phyloP scores from a whole-genome alignment of 495 filamentous ascomycete species.

The Penicillium verhagenii region DNA sequence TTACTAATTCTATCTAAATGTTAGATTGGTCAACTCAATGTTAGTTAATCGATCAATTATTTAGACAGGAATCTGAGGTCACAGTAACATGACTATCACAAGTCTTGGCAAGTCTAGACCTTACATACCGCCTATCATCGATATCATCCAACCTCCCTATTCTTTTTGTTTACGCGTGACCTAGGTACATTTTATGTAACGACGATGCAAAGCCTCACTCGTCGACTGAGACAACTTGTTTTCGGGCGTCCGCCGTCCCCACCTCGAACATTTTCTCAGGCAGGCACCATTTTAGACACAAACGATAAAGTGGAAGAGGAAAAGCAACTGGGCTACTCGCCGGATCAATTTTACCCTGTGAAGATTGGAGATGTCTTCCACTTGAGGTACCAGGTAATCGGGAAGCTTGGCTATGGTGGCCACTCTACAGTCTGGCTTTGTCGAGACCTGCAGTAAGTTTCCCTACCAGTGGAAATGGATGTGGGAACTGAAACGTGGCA shows the following conservation, averaged over 20 bases:
- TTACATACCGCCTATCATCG: too few species aligned
- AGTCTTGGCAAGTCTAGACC: too few species aligned
- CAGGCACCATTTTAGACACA: slow-evolving; percentile 12
- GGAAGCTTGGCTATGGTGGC: slow-evolving; percentile 53
- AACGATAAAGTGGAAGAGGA: slow-evolving; percentile 23
- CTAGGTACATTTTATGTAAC: too few species aligned
- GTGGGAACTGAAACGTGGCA: background rate
- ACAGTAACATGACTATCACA: too few species aligned
- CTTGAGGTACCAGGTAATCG: slow-evolving; percentile 50
- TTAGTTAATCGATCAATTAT: too few species aligned
- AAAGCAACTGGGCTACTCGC: slow-evolving; percentile 26
- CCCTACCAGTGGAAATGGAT: background rate
- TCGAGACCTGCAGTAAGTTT: slow-evolving; percentile 40
- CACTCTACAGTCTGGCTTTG: slow-evolving; percentile 54
- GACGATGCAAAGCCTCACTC: slow-evolving; percentile 1
- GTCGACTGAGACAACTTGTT: background rate
- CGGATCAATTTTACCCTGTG: slow-evolving; percentile 46
- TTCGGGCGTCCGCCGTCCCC: slow-evolving; percentile 6
- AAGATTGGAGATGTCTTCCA: slow-evolving; percentile 48
- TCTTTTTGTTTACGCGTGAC: too few species aligned
- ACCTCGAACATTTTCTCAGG: slow-evolving; percentile 1
- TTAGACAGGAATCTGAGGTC: too few species aligned
- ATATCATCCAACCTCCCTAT: too few species aligned
- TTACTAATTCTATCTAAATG: too few species aligned
- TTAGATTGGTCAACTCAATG: too few species aligned